Base-by-base conservation (phyloP, 2,329 filamentous ascomycete genomes). In the Sporothrix curviconia region DNA sequence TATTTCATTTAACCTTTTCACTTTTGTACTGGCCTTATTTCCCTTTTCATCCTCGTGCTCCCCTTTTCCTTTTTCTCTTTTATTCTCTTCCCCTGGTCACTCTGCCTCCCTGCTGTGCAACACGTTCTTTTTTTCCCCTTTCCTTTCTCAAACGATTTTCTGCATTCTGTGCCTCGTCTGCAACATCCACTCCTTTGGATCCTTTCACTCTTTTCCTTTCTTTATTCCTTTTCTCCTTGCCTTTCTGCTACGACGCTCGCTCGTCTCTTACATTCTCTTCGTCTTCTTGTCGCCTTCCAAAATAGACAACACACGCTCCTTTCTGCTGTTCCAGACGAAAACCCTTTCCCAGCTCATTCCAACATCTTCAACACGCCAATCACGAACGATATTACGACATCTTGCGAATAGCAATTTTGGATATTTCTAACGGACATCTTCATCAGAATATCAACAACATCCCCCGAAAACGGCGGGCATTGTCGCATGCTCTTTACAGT, bases 1-100 rank as follows among this genome's bases (percentile, higher is more conserved):
- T 32, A 24, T 40, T 49, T 59, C 50, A 59, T 56, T 61, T 55
- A 54, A 59, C 57, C 59, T 60, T 56, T 19, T 50, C 56, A 44
- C 39, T 42, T 57, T 60, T 39, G 43, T 51, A 32, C 32, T 57
- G 55, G 43, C 25, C 36, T 57, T 46, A 32, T 52, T 55, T 55
- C 51, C 44, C 37, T 54, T 25, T 54, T 43, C 54, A 51, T 53
- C 42, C 15, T 25, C 28, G 14, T 34, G 34, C 43, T 54, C 43
- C 49, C 42, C 40, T 49, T 54, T 52, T 46, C n/a, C 17, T 32
- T 46, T 42, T 11, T 47, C 46, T 43, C 37, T 55, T 34, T 44
- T 51, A 22, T 30, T 28, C 39, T 36, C 40, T 32, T 47, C 47
- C 53, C 53, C 57, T 17, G 14, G 49, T 51, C 28, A 28, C 39